Conservation (phyloP, 805 yeast species). For the Kodamaea kakaduensis region DNA sequence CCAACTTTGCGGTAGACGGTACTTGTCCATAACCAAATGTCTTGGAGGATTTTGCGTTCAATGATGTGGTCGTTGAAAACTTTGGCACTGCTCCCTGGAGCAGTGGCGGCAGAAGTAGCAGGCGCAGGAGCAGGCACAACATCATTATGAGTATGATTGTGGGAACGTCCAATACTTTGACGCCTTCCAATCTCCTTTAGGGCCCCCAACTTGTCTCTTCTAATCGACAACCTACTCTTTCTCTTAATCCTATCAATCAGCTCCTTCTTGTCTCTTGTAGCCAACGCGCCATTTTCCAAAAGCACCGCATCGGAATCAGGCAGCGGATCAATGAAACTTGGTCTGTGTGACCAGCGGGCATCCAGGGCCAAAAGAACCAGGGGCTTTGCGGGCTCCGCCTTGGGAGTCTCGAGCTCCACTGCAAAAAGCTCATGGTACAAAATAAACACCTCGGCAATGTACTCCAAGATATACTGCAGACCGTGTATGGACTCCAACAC, state of each 20-base stretch:
- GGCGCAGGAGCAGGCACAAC: neutral
- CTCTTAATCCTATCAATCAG: conserved; percentile 20
- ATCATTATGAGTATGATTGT: neutral
- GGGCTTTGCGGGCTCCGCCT: conserved; percentile 10
- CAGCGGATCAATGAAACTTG: conserved; percentile 10
- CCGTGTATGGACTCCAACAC: conserved; percentile 63
- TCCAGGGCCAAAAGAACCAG: conserved; percentile 43
- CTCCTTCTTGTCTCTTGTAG: conserved; percentile 12
- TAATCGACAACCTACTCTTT: conserved; percentile 11
- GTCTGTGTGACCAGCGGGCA: conserved; percentile 11
- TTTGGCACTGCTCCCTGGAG: neutral
- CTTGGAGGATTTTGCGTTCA: conserved; percentile 46
- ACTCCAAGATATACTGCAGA: conserved; percentile 52
- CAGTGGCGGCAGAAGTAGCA: neutral
- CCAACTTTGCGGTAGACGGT: conserved; percentile 57
- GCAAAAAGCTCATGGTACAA: conserved; percentile 51
- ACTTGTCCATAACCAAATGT: conserved; percentile 73
- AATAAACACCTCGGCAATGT: conserved; percentile 62
- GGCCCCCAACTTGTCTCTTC: conserved; percentile 8
- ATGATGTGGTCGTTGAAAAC: conserved; percentile 5
- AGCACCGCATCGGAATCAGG: conserved; percentile 8
- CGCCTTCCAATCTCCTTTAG: conserved; percentile 6
- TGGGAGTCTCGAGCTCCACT: conserved; percentile 16
- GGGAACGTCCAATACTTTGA: neutral
- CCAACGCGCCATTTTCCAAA: conserved; percentile 6